Percentiles rank a stretch among this genome's conserved stretches.
Evolutionary conservation across 805 yeast genomes (phyloP).

Genomic region (Nakazawaea molendinolei): DNA sequence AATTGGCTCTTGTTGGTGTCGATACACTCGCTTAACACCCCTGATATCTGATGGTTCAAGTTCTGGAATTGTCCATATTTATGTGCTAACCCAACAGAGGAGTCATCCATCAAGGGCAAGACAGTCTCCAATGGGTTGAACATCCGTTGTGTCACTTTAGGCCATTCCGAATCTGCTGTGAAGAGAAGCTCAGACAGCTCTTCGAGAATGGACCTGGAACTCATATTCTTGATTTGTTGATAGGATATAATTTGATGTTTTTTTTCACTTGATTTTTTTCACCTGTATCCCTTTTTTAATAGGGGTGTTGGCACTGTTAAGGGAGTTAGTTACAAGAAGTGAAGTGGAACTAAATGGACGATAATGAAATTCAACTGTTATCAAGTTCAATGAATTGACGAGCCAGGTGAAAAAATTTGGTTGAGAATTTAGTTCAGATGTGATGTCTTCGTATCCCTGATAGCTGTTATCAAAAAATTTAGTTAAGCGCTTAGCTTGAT

Average conservation of each 20-base stretch:
- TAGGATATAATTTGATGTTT: neutral
- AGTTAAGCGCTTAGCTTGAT: no score
- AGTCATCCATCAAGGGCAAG: slow-evolving; percentile 71
- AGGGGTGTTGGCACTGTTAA: no score
- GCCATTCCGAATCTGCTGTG: slow-evolving; percentile 38
- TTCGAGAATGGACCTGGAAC: no score
- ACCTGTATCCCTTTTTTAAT: neutral
- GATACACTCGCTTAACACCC: slow-evolving; percentile 61
- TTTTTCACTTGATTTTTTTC: neutral
- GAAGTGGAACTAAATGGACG: no score
- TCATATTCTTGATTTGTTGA: neutral
- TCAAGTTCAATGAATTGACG: no score
- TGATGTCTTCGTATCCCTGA: no score
- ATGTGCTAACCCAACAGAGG: slow-evolving; percentile 87
- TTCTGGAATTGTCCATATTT: slow-evolving; percentile 59
- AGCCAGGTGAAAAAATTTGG: no score
- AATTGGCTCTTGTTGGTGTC: slow-evolving; percentile 79
- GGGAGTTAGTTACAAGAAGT: no score
- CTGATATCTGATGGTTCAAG: slow-evolving; percentile 49
- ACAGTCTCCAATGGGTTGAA: slow-evolving; percentile 86
- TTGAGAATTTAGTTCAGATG: no score
- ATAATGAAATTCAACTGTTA: no score
- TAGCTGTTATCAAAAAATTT: no score
- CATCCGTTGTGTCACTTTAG: slow-evolving; percentile 39
- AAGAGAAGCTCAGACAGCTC: slow-evolving; percentile 11